Evolutionary conservation across 345 rosid species (phyloP), one percentile per base, ranked within the genome.

Genomic region (Diplotaxis tenuifolia): DNA sequence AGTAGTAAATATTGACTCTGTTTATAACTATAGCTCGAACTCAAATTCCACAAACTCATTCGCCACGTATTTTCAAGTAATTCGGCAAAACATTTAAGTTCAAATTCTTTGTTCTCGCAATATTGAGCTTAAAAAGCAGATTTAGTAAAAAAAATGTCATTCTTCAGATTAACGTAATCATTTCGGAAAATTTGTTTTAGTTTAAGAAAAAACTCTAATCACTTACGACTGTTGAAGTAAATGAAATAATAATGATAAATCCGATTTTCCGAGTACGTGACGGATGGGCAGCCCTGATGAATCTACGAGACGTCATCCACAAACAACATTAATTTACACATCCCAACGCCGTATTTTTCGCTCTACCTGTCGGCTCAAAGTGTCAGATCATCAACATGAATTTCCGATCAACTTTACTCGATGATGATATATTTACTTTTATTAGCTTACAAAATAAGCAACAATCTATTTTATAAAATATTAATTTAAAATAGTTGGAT

Each of bases 341-440:
- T 76, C 79, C 79, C 79, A 70, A 76, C 63, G 79, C 67, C 79
- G 58, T 70, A 76, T 70, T 64, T 63, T 63, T 76, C 71, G 79
- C 67, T 70, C 55, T 53, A 55, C 54, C 11, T 76, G 75, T 63
- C 79, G 71, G 71, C 19, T 31, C 34, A 56, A 76, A 63, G 0
- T 76, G 79, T 76, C 71, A 76, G 79, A 76, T n/a, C 42, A 76
- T 76, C 79, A 76, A 70, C 79, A 70, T 76, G 60, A 55, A 76
- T 76, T 76, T 76, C 71, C 66, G 75, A 70, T 70, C 71, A 75
- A 15, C 57, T 68, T 68, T 75, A 53, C 32, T 53, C 63, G 20
- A 75, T 62, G 70, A 75, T 34, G 20, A 34, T 75, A 34, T 75
- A 61, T 29, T 65, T 73, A 40, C 0, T 0, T 18, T 55, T 42